These are phyloP conservation scores for Cutaneotrichosporon spelunceum DNA, from an alignment of 1,284 basidiomycete genomes.

Conservation along the genomic window DNA sequence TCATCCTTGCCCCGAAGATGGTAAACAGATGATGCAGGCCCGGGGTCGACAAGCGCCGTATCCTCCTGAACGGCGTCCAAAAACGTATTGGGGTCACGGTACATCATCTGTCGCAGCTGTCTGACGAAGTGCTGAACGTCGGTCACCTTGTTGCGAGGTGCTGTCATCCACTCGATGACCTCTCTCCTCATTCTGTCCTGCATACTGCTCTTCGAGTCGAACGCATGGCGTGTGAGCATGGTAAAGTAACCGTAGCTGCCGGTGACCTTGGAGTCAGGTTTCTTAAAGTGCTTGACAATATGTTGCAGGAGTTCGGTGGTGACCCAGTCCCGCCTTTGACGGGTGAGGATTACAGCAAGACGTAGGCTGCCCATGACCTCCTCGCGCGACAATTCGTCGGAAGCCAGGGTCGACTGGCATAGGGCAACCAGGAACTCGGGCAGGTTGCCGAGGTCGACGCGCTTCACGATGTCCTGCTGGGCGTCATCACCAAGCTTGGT, in stretches of 20 bases:
- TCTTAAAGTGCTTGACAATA: constrained; percentile 63
- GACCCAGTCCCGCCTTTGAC: constrained; percentile 65
- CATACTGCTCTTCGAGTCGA: constrained; percentile 71
- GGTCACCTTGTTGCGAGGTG: constrained; percentile 64
- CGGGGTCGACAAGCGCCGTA: constrained; percentile 69
- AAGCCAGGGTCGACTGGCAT: constrained; percentile 63
- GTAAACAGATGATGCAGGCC: constrained; percentile 56
- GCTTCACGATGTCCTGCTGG: constrained; percentile 10
- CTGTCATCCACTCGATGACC: constrained; percentile 70
- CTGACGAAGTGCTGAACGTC: constrained; percentile 74
- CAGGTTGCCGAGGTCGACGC: constrained; percentile 41
- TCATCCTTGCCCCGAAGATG: constrained; percentile 59
- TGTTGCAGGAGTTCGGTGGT: constrained; percentile 61
- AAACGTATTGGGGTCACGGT: constrained; percentile 77
- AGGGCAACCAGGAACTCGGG: constrained; percentile 64
- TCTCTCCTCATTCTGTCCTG: constrained; percentile 75
- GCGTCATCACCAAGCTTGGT: constrained; percentile 41
- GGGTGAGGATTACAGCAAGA: constrained; percentile 75
- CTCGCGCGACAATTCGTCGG: constrained; percentile 58
- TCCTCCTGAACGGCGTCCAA: constrained; percentile 67
- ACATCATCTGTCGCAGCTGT: constrained; percentile 71
- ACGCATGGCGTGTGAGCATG: constrained; percentile 82
- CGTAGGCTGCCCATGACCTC: constrained; percentile 75
- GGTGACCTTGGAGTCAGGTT: constrained; percentile 46
- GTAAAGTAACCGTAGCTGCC: constrained; percentile 79